Evolutionary conservation across 352 stramenopile species (phyloP), one percentile per base, ranked within the genome.

Genomic region (Pythium guiyangense): DNA sequence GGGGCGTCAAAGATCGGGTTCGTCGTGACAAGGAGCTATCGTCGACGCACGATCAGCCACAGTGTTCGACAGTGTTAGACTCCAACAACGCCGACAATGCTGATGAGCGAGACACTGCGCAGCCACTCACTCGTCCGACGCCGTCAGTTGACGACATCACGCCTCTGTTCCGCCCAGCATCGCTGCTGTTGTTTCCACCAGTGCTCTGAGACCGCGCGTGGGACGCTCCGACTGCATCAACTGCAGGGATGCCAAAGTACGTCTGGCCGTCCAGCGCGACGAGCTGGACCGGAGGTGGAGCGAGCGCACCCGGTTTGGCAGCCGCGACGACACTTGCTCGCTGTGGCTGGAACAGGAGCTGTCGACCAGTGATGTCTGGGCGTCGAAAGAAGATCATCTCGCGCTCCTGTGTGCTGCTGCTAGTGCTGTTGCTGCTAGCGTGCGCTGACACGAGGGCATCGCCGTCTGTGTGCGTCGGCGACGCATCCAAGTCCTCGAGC

Each of bases 21-120:
- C n/a, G 64, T 77, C 9, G 72, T 77, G 49, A 86, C 74, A 10
- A 89, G 52, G 45, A 82, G 54, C 66, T 73, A n/a, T 42, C 49
- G 34, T n/a, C 43, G 11, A 39, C 49, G 29, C 31, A 35, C 25
- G 3, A 20, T 8, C 1, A 45, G 14, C 14, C 18, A 20, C 39
- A 18, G 39, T 45, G 35, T 12, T 40, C n/a, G n/a, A 12, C 35
- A 40, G 35, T 14, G 39, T 45, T 2, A 45, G 39, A 37, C 12
- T 1, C 31, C 9, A 9, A 12, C 31, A 11, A 37, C 6, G 31
- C n/a, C 31, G 31, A 37, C 31, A 37, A 6, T 37, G 31, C 12
- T 9, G 31, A 22, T 26, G 48, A 42, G 12, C 18, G 6, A 42
- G 25, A 54, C 22, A 18, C 5, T 51, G 20, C 6, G 0, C 34